Evolutionary conservation across 805 yeast genomes (phyloP).

Genomic region (Kregervanrija pseudodelftensis): DNA sequence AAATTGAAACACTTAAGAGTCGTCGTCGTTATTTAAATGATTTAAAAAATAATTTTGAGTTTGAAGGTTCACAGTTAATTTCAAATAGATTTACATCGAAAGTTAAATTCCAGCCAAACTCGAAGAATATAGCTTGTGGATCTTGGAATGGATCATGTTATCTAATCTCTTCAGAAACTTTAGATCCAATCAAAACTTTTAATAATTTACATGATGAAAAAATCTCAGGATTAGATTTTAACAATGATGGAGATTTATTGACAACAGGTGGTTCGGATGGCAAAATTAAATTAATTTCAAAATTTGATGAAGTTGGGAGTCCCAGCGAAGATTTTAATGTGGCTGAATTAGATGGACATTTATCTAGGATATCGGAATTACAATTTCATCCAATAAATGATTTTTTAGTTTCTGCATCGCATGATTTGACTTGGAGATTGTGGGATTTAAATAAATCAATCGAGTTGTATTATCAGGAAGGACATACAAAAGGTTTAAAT

Average conservation of each 20-base stretch:
- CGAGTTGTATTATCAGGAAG: constrained; percentile 69
- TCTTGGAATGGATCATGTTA: constrained; percentile 79
- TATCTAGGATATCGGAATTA: constrained; percentile 49
- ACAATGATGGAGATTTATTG: constrained; percentile 7
- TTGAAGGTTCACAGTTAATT: constrained; percentile 64
- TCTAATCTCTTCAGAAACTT: constrained; percentile 32
- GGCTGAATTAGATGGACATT: constrained; percentile 34
- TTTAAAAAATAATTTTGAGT: constrained; percentile 30
- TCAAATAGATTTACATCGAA: constrained; percentile 64
- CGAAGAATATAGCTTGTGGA: constrained; percentile 47
- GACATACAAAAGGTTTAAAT: constrained; percentile 72
- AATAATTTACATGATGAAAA: constrained; percentile 47
- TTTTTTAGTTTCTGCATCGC: constrained; percentile 63
- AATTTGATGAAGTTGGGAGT: constrained; percentile 1
- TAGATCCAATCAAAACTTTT: constrained; percentile 27
- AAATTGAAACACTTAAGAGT: constrained; percentile 7
- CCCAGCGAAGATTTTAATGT: background rate
- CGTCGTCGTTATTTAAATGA: constrained; percentile 12
- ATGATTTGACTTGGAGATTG: constrained; percentile 79
- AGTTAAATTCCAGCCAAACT: constrained; percentile 38
- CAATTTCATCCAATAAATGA: constrained; percentile 59
- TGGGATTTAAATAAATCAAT: constrained; percentile 60
- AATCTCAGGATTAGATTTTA: constrained; percentile 67
- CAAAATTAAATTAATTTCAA: constrained; percentile 19
- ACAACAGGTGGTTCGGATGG: constrained; percentile 45